Conservation (phyloP, 2,329 filamentous ascomycete genomes). For the Claviceps quebecensis region DNA sequence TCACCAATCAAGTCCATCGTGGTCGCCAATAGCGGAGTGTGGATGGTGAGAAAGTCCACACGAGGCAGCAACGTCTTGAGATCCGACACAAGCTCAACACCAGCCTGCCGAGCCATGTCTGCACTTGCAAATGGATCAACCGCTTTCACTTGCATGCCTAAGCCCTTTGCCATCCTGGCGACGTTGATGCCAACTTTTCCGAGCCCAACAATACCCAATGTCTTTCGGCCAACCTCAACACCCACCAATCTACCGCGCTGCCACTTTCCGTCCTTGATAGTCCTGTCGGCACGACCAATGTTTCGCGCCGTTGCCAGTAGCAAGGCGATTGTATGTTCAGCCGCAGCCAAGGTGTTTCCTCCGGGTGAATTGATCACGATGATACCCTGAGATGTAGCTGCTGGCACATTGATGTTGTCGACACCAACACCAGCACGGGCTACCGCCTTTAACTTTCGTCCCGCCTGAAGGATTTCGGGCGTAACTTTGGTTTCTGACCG, state of each 20-base stretch:
- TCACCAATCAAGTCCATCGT: slow-evolving; percentile 61
- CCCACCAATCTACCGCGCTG: slow-evolving; percentile 62
- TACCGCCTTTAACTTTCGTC: slow-evolving; percentile 59
- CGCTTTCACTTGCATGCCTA: slow-evolving; percentile 63
- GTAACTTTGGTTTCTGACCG: slow-evolving; percentile 75
- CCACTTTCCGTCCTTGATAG: slow-evolving; percentile 59
- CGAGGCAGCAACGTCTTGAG: slow-evolving; percentile 46
- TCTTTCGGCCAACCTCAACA: slow-evolving; percentile 66
- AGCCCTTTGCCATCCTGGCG: slow-evolving; percentile 61
- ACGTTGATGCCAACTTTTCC: slow-evolving; percentile 78
- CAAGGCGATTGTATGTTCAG: slow-evolving; percentile 63
- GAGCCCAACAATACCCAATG: slow-evolving; percentile 60
- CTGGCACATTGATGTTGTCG: slow-evolving; percentile 66
- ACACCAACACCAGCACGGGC: slow-evolving; percentile 71
- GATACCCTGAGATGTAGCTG: slow-evolving; percentile 58
- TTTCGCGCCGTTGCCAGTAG: slow-evolving; percentile 63
- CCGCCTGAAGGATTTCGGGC: slow-evolving; percentile 48
- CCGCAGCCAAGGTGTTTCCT: slow-evolving; percentile 69
- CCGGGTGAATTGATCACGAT: slow-evolving; percentile 69
- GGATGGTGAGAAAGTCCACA: slow-evolving; percentile 67
- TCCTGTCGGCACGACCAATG: slow-evolving; percentile 54
- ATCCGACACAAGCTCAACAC: slow-evolving; percentile 46
- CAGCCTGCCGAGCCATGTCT: slow-evolving; percentile 54
- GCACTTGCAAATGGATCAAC: slow-evolving; percentile 66
- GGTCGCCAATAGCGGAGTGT: slow-evolving; percentile 65